Base-by-base conservation (phyloP, 192 early-diverging fungal species). In the Dissophora ornata region DNA sequence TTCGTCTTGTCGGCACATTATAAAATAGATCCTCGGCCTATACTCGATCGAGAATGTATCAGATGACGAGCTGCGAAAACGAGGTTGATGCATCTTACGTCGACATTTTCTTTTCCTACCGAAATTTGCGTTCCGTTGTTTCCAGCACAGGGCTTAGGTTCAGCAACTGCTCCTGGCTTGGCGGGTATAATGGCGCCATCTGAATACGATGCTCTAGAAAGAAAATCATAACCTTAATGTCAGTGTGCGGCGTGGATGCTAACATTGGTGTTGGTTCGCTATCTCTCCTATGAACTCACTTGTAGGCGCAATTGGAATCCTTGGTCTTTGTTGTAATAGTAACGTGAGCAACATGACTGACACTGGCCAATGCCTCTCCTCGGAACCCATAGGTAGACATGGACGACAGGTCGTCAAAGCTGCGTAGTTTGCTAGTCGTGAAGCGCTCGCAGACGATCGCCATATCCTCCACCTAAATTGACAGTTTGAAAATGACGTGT, bases 301-400 rank as follows among this genome's bases (percentile, higher is more conserved):
- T 85, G 58, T 87, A 95, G 4, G 92, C 92, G 64, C 90, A 93
- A 21, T 87, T 86, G 3, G 89, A 90, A 47, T 91, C 90, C 3
- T 85, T 85, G 15, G 91, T 91, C 41, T 91, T 92, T 4, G 93
- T 90, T 4, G 90, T 90, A 54, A 95, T 93, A 21, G 93, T 92
- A 33, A 99, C 86, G 79, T 97, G 95, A 4, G 96, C 92, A 19
- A 99, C 92, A 62, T 97, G 95, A 51, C 93, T 93, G 61, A 99
- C 96, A 80, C 95, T 97, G 1, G 98, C 98, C 53, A 99, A 80
- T 2, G 97, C 97, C 71, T 99, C 97, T 15, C 98, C 98, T 41
- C 98, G 88, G 73, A 99, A 99, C 0, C 98, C 98, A 84, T 92
- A 97, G 0, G 98, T 98, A 21, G 84, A 87, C 55, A 99, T 97